A percentile compares a stretch with the other conserved stretches of the same genome.
phyloP scores from a whole-genome alignment of 176 grass and related monocot genomes.

The Oryza glumipatula region DNA sequence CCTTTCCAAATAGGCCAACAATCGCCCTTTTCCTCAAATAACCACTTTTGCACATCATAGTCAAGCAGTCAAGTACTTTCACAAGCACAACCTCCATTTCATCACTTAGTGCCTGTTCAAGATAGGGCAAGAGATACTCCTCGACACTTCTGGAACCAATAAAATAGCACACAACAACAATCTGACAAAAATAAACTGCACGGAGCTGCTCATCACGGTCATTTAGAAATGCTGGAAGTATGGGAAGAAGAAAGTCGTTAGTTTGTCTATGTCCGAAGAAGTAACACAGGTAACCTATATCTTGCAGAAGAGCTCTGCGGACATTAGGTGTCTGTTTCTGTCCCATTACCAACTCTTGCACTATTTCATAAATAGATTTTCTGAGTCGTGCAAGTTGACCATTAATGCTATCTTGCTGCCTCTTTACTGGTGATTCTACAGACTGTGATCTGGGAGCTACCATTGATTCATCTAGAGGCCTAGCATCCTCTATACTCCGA shows the following conservation, averaged over 20 bases:
- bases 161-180: slow-evolving; percentile 95
- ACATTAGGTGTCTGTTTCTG: slow-evolving; percentile 82
- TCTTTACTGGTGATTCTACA: slow-evolving; percentile 53
- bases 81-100: slow-evolving; percentile 85
- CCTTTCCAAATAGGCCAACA: slow-evolving; percentile 78
- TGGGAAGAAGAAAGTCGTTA: slow-evolving; percentile 96
- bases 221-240: slow-evolving; percentile 96
- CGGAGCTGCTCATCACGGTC: slow-evolving; percentile 88
- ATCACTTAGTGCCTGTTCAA: slow-evolving; percentile 91
- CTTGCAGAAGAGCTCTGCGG: slow-evolving; percentile 89
- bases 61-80: slow-evolving; percentile 86
- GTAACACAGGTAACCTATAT: slow-evolving; percentile 88
- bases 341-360: slow-evolving; percentile 97
- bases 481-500: slow-evolving; percentile 51
- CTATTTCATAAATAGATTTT: slow-evolving; percentile 84
- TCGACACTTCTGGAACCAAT: slow-evolving; percentile 94
- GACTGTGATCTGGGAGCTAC: slow-evolving; percentile 37
- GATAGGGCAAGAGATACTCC: slow-evolving; percentile 96
- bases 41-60: slow-evolving; percentile 81
- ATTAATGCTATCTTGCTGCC: slow-evolving; percentile 43
- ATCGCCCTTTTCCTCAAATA: slow-evolving; percentile 88
- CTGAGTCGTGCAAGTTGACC: slow-evolving; percentile 67
- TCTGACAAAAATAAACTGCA: slow-evolving; percentile 84
- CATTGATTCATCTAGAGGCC: slow-evolving; percentile 56
- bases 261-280: slow-evolving; percentile 93